Percentiles rank a stretch among this genome's conserved stretches.
These are phyloP conservation scores for Myxozyma lipomycoides DNA, from an alignment of 805 yeast species.

Conservation along the genomic window DNA sequence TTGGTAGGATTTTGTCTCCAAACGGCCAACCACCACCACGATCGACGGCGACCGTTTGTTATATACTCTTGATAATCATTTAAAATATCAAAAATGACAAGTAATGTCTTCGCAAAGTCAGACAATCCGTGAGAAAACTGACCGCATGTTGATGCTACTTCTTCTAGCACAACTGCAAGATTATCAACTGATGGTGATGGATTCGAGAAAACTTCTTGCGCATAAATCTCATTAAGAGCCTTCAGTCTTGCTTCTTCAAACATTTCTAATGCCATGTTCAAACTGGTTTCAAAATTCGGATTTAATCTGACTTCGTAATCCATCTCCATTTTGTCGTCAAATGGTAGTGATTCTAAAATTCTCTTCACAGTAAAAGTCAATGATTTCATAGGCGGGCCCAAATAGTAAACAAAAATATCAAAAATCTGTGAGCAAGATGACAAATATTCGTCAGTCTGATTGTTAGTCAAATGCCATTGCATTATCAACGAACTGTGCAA, in stretches of 20 bases:
- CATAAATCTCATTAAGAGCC: constrained; percentile 57
- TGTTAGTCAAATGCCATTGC: constrained; percentile 22
- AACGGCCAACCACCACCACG: constrained; percentile 53
- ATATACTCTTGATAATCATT: constrained; percentile 39
- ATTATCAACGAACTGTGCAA: constrained; percentile 64
- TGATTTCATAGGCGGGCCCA: constrained; percentile 61
- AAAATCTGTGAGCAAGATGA: constrained; percentile 46
- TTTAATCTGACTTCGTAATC: constrained; percentile 41
- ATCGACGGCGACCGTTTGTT: constrained; percentile 26
- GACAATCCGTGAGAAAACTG: constrained; percentile 65
- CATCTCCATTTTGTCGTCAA: constrained; percentile 37
- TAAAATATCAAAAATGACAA: constrained; percentile 35
- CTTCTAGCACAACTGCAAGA: constrained; percentile 59
- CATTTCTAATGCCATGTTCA: constrained; percentile 40
- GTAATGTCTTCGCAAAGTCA: constrained; percentile 58
- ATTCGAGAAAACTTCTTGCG: constrained; percentile 48
- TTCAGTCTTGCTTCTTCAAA: constrained; percentile 54
- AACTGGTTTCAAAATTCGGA: constrained; percentile 38
- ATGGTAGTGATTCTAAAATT: constrained; percentile 58
- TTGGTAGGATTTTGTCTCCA: constrained; percentile 41
- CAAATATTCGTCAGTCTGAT: constrained; percentile 7
- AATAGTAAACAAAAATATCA: constrained; percentile 58
- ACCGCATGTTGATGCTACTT: constrained; percentile 79
- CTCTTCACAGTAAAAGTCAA: constrained; percentile 43
- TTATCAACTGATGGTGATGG: constrained; percentile 33